Conservation (phyloP, 345 rosid genomes). For the Melaleuca quinquenervia region DNA sequence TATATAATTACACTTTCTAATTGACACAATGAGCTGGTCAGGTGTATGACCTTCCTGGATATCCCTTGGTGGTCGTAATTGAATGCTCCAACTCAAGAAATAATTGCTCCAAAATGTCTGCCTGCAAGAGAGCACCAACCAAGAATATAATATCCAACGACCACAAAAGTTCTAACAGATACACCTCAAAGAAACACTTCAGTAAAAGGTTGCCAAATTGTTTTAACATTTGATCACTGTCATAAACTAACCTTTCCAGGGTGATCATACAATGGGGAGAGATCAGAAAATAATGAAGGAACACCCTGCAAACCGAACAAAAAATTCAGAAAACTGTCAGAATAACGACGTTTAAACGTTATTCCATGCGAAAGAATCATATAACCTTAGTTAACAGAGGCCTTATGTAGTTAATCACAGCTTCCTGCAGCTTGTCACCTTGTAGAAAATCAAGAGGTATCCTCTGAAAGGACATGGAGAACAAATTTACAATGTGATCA, state of each 20-base stretch:
- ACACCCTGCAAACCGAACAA: slow-evolving; percentile 54
- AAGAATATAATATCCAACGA: neutral
- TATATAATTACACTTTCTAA: neutral
- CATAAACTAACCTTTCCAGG: slow-evolving; percentile 57
- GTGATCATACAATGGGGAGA: slow-evolving; percentile 82
- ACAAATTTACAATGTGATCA: neutral
- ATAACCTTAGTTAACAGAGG: slow-evolving; percentile 83
- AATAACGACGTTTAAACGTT: neutral
- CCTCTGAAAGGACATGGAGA: slow-evolving; percentile 38
- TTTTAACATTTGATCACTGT: neutral
- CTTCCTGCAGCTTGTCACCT: slow-evolving; percentile 72
- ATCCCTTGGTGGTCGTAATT: slow-evolving; percentile 45
- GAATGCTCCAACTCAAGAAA: slow-evolving; percentile 84
- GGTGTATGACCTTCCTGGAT: slow-evolving; percentile 67
- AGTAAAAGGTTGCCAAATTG: neutral
- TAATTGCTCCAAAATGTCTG: slow-evolving; percentile 76
- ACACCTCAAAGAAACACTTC: neutral
- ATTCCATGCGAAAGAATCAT: neutral
- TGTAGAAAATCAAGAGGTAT: slow-evolving; percentile 95
- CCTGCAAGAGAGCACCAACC: slow-evolving; percentile 32
- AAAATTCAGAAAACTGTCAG: neutral
- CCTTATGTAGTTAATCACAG: slow-evolving; percentile 64
- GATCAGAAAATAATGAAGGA: slow-evolving; percentile 94
- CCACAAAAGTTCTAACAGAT: neutral
- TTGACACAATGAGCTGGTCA: neutral